Evolutionary conservation across 139 green algal species (phyloP), one percentile per base, ranked within the genome.

Genomic region (Nannochloris sp.): DNA sequence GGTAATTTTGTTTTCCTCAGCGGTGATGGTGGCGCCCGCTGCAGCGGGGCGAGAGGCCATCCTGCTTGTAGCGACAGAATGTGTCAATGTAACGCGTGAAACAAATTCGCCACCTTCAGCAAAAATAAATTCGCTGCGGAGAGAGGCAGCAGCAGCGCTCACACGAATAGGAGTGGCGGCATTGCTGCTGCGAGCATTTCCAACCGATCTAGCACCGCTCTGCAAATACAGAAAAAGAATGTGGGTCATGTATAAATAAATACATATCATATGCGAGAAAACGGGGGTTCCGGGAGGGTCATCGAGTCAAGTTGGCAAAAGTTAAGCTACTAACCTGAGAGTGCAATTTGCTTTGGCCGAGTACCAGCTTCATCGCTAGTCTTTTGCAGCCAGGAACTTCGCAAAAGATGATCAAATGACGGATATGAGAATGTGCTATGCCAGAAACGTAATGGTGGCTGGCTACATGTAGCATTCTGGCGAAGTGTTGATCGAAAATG

Each of bases 1-100:
- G 30, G 66, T 75, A 36, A 80, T 74, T 19, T 57, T 38, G 10
- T 19, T 35, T 38, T 71, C 38, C 15, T 35, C 13, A 10, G 62
- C 24, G 9, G 48, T 19, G 37, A 29, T 4, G 19, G 12, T 24
- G 9, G 61, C 39, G 24, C 24, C 45, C 30, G 23, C 19, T 13
- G 38, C 25, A 24, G 61, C 38, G 24, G 23, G n/a, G 39, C 61
- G 61, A 19, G 37, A 45, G 12, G 12, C 37, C 9, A 9, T 9
- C 12, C 12, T 45, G 9, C 9, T 12, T 19, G 37, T 45, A 19
- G 37, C 9, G 44, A 38, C 54, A 36, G 9, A 12, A 36, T 58
- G 67, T 30, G 31, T 25, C 19, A 67, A 60, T 19, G 19, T 14
- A 9, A 38, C 3, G 31, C 36, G 54, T 8, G 54, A 3, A 5